These are phyloP conservation scores for Novakomyces olei DNA, from an alignment of 805 yeast species.

Conservation along the genomic window DNA sequence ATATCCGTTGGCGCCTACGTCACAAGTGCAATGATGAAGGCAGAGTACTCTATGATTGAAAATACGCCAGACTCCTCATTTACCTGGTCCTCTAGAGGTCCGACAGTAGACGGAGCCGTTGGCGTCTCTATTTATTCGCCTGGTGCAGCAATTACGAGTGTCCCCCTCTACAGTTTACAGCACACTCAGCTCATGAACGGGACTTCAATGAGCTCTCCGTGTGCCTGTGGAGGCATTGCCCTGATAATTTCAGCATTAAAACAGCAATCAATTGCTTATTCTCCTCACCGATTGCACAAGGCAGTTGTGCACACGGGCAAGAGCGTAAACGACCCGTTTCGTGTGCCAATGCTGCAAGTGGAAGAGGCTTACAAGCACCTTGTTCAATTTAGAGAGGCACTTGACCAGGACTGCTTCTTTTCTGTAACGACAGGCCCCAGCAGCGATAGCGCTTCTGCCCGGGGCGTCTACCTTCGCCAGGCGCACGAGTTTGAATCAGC, in stretches of 20 bases:
- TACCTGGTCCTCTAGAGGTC: slow-evolving; percentile 5
- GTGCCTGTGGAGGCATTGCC: slow-evolving; percentile 4
- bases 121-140: slow-evolving; percentile 3
- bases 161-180: slow-evolving; percentile 2
- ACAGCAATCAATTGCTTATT: background rate
- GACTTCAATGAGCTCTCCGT: slow-evolving; percentile 3
- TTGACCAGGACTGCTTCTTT: background rate
- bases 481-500: background rate
- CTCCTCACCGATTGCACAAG: background rate
- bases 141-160: slow-evolving; percentile 4
- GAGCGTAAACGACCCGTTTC: background rate
- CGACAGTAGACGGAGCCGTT: slow-evolving; percentile 2
- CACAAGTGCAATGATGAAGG: slow-evolving; percentile 1
- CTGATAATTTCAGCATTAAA: slow-evolving; percentile 1
- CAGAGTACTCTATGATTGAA: slow-evolving; percentile 1
- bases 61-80: background rate
- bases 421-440: background rate
- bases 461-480: slow-evolving; percentile 3
- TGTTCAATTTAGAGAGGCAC: background rate
- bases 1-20: slow-evolving; percentile 3
- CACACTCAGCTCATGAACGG: slow-evolving; percentile 4
- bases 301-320: slow-evolving; percentile 1
- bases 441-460: background rate
- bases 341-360: slow-evolving; percentile 1
- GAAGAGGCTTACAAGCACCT: slow-evolving; percentile 1